Evolutionary conservation across 257 asterid genomes (phyloP), one percentile per base, ranked within the genome.

Genomic region (Pogostemon cablin): DNA sequence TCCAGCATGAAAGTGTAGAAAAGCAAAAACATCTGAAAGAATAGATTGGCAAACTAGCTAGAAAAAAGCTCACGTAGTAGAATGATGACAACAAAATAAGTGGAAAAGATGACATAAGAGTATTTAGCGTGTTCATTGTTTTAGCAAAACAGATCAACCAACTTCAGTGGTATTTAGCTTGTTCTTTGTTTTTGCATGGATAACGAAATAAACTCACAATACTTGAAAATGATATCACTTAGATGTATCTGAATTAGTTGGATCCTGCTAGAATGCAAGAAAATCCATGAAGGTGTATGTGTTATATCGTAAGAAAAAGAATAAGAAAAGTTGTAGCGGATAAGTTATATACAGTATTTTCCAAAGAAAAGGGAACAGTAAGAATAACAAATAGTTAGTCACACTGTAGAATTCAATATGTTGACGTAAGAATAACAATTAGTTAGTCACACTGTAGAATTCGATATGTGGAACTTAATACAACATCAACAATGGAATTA

Each of bases 331-430:
- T 15, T 62, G 57, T 57, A 46, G 39, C 62, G 39, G 43, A 42
- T 42, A 69, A n/a, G 6, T 25, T 25, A 25, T 25, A 25, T 25
- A 25, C 32, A 25, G 32, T 25, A 25, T 25, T 25, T 25, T 62
- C 59, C 50, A 11, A 60, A 17, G 48, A 32, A 10, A 71, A 50
- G 49, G 6, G 12, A 35, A 37, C 5, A 38, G 1, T 35, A 49
- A 61, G 54, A 60, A 67, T 50, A 15, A 9, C 64, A 65, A 47
- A 38, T 63, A 64, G 76, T 39, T 41, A 49, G 47, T 8, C 34
- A 64, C 2, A 62, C 9, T 25, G 38, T 61, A 49, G 46, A 60
- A 67, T 64, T 68, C 74, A 75, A 73, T 25, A 25, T 25, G 32
- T 7, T 25, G 43, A 15, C 32, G 32, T 25, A 25, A 25, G 32